Base-by-base conservation (phyloP, 2,329 filamentous ascomycete genomes). In the Chaetomium sp. region DNA sequence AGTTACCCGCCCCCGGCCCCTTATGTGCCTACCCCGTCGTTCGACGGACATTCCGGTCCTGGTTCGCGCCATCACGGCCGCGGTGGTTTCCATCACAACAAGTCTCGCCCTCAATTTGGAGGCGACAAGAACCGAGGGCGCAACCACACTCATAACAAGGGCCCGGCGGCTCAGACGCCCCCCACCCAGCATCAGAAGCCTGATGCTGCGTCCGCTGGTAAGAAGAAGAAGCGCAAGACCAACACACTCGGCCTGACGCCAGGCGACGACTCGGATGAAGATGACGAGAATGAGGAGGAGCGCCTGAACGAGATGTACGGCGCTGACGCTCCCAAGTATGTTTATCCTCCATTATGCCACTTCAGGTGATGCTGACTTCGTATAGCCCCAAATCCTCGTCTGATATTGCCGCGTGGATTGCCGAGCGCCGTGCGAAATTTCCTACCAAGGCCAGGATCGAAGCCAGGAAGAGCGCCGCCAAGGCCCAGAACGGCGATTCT, bases 381-480 rank as follows among this genome's bases (percentile, higher is more conserved):
- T 38, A 33, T 62, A 87, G 83, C 64, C 80, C 85, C 19, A 57
- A 64, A 33, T 56, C 67, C 10, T 60, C 61, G 31, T 85, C 85
- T 65, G 93, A 97, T 73, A 83, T 97, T 62, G 84, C 87, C 27
- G 85, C 87, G 7, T 98, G 92, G 87, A 86, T 96, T 68, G 87
- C 87, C 57, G 92, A 97, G 75, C 87, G 94, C 65, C 90, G 84
- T 74, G 89, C 87, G 69, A 88, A 89, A 59, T 98, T 86, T 74
- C 94, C 94, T 1, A 97, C 93, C 2, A 86, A 87, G 74, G 86
- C 86, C 65, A 87, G 91, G 62, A 80, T 87, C 67, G 83, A 86
- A 66, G 86, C 86, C 68, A 91, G 85, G 76, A 85, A 86, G 68
- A 82, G 82, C 70, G 79, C 78, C 64, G 77, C 78, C 71, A 73